Base-by-base conservation (phyloP, 345 rosid species). In the Gossypium sturtianum region DNA sequence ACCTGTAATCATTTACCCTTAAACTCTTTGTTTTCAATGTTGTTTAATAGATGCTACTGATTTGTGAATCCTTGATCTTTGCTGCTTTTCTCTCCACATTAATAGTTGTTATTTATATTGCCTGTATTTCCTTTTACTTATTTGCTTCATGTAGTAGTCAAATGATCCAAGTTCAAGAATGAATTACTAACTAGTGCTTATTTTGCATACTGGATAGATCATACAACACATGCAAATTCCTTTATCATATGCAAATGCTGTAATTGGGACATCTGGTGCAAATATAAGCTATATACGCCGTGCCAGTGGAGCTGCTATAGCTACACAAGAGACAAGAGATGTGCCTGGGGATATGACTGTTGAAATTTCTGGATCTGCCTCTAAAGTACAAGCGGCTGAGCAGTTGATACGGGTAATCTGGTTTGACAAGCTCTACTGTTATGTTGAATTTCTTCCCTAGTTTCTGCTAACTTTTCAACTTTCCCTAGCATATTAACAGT, bases 171-270 rank as follows among this genome's bases (percentile, higher is more conserved):
- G 20, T 65, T 65, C 10, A 43, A 3, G 51, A 17, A n/a, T 45
- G 43, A 34, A 41, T 65, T 17, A 27, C n/a, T 3, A 13, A 44
- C 70, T 44, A 43, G 60, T 19, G 12, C 25, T 17, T 41, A 38
- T 43, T 23, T 6, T 66, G n/a, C 23, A 48, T 34, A 7, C 20
- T 52, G 57, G 20, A 52, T 52, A 60, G 62, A 52, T 76, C 23
- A 60, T 74, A 47, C 66, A 76, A 23, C 19, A 60, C 44, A 70
- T 69, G 74, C 74, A 69, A 20, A 65, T 72, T 72, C 67, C 76
- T 47, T 34, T 77, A 17, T 64, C 47, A 15, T 65, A 43, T 77
- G 81, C 73, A 15, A 66, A 73, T 73, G 76, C 69, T 45, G 77
- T 48, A 10, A 66, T 58, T 58, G 75, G 79, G 75, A 34, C 61